A percentile compares a stretch with the other conserved stretches of the same genome.
Conservation (phyloP, 2,329 filamentous ascomycete genomes). For the Alternaria triticina region DNA sequence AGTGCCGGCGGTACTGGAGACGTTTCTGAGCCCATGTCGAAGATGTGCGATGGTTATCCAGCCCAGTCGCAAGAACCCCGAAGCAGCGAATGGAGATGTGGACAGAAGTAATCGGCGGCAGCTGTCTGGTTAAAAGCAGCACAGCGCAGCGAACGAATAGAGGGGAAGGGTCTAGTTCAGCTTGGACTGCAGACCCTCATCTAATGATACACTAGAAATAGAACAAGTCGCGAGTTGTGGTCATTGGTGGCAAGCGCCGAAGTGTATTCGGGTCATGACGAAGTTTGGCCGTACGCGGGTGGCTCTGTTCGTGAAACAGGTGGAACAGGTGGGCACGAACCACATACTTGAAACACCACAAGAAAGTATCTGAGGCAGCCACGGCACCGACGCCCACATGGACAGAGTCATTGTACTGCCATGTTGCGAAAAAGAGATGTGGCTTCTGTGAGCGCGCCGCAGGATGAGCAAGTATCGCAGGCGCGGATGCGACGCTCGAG, state of each 20-base stretch:
- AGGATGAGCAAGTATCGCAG: neutral
- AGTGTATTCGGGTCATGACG: constrained; percentile 22
- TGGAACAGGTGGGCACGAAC: constrained; percentile 20
- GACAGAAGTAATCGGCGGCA: constrained; percentile 17
- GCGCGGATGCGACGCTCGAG: neutral
- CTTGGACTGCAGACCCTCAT: constrained; percentile 12
- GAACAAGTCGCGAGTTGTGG: constrained; percentile 10
- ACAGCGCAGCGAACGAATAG: constrained; percentile 17
- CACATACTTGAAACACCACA: constrained; percentile 20
- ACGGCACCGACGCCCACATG: neutral
- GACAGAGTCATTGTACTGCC: constrained; percentile 13
- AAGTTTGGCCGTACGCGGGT: constrained; percentile 9
- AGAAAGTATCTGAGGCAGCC: constrained; percentile 16
- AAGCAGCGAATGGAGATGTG: constrained; percentile 6
- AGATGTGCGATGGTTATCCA: neutral
- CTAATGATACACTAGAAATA: constrained; percentile 21
- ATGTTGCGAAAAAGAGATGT: neutral
- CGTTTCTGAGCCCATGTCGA: constrained; percentile 34
- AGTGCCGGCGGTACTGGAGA: constrained; percentile 50
- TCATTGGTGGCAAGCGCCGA: constrained; percentile 14
- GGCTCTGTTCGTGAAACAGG: constrained; percentile 22
- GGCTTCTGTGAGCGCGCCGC: constrained; percentile 12
- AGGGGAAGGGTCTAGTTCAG: constrained; percentile 19
- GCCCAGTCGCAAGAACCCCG: neutral
- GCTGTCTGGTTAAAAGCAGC: constrained; percentile 21